Base-by-base conservation (phyloP, 768 basidiomycete genomes). In the Boletellus sp. region DNA sequence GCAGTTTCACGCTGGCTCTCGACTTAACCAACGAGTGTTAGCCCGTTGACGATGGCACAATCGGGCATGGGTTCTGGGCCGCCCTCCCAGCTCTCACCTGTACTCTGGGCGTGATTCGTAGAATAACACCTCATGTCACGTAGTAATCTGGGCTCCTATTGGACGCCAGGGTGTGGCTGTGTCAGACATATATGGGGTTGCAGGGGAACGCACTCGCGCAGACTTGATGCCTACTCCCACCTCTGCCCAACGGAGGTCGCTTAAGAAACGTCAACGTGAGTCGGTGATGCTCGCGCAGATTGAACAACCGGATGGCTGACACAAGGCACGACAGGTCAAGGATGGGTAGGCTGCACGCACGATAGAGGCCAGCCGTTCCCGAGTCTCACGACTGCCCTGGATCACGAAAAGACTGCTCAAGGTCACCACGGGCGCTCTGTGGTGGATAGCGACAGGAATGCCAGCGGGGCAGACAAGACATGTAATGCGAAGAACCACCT, bases 11-110 rank as follows among this genome's bases (percentile, higher is more conserved):
- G 44, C 23, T n/a, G 35, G 13, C 16, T 28, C 24, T 53, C n/a
- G 39, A 50, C 43, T 43, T 48, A 19, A 53, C 13, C 4, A 3
- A n/a, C 37, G 19, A 12, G 42, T 40, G 45, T 7, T 64, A 92
- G 85, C 79, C 94, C 44, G 79, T 73, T 45, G 77, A 81, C 54
- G 90, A 93, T 61, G 92, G 74, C 80, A 84, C 3, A 92, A 93
- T 63, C 86, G 87, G 44, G 90, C 88, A 15, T 93, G 88, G 88
- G 74, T 81, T 73, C 81, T 11, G 91, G 90, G n/a, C 74, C 85
- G 42, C 83, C 86, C 11, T 57, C 24, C 52, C n/a, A n/a, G n/a
- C n/a, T n/a, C 28, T 39, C 46, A n/a, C 40, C 11, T 10, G 11
- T 28, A 28, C 4, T 26, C n/a, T n/a, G n/a, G 26, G 26, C 9